Base-by-base conservation (phyloP, 2,329 filamentous ascomycete genomes). In the Colletotrichum sidae region DNA sequence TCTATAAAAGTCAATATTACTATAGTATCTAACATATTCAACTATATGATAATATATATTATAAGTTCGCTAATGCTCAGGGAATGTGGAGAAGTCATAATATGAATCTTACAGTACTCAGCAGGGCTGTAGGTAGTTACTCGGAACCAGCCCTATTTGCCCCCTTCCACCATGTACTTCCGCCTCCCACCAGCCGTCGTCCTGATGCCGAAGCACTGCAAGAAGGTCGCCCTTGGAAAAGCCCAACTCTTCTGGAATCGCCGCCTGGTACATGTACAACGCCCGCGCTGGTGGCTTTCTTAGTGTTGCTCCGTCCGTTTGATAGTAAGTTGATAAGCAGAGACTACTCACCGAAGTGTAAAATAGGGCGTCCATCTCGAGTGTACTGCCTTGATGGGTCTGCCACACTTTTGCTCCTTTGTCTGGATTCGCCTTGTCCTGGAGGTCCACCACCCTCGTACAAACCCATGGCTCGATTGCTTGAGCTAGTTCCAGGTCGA, bases 111-210 rank as follows among this genome's bases (percentile, higher is more conserved):
- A 8, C 12, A 35, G 15, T 35, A 49, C 50, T 75, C 73, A 86
- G 67, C 81, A 83, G 49, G 83, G 79, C 76, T 88, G 85, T 65
- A 91, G 81, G 71, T 91, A 91, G 74, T 91, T 91, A 77, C 88
- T 90, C 69, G 88, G 88, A 69, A 91, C 88, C 73, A 91, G 81
- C 67, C 88, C 88, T 63, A 84, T 75, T 54, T 79, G 83, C 54
- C 85, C 88, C 68, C 84, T 86, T 68, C 85, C 84, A 33, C 90
- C 90, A 50, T 94, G 92, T 45, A 97, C 88, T 77, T 97, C 95
- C 11, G 96, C 96, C 81, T 99, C 96, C 96, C 96, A 99, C 96
- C 96, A 99, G 17, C 96, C 96, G 75, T 99, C 96, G 76, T 99
- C 96, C 79, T 99, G 96, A 73, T 97, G 88, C 66, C 94, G 87